Conservation (phyloP, 73 alveolate genomes). For the Paramecium sexaurelia region DNA sequence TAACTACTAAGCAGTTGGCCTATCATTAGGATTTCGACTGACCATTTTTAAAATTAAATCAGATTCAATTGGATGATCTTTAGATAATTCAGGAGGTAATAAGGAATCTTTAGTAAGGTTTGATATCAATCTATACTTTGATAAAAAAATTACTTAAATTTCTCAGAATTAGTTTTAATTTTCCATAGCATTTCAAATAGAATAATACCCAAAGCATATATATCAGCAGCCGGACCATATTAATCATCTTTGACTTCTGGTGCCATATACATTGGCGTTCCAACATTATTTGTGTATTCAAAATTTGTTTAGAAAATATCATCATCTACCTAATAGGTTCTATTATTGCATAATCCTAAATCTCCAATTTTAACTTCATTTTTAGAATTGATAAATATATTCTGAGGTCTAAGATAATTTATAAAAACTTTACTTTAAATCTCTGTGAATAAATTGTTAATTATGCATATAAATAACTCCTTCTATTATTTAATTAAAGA, state of each 20-base stretch:
- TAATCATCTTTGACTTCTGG: conserved; percentile 15
- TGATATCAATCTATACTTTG: neutral
- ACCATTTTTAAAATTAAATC: neutral
- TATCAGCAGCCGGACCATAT: neutral
- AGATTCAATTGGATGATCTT: neutral
- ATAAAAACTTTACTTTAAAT: neutral
- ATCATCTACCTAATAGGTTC: neutral
- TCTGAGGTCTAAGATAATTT: conserved; percentile 16
- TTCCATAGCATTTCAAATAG: conserved; percentile 15
- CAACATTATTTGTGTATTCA: neutral
- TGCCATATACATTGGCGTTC: conserved; percentile 44
- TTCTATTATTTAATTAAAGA: neutral
- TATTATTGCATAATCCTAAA: neutral
- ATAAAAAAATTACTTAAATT: neutral
- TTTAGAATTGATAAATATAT: conserved; percentile 31
- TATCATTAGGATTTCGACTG: neutral
- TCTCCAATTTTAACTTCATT: conserved; percentile 52
- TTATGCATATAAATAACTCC: conserved; percentile 33
- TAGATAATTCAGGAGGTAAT: neutral
- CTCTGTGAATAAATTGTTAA: conserved; percentile 29
- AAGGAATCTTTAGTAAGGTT: neutral
- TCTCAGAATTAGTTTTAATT: neutral
- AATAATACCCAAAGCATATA: conserved; percentile 16
- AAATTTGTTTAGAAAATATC: neutral
- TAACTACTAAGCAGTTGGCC: neutral